These are phyloP conservation scores for Hypoxylon sp. DNA, from an alignment of 2,329 filamentous ascomycete genomes.

Conservation along the genomic window DNA sequence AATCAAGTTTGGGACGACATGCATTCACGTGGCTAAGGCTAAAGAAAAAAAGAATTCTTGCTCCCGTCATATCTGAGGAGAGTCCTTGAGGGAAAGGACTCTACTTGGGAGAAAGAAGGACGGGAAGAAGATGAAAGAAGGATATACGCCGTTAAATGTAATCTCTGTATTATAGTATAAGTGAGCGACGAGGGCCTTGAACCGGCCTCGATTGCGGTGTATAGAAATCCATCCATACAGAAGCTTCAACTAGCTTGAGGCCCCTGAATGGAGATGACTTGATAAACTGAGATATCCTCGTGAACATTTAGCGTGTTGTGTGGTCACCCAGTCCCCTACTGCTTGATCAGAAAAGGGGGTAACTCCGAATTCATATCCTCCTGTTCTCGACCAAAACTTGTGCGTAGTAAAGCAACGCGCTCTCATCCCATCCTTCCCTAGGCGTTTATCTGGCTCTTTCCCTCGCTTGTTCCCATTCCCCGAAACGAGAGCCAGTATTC, in stretches of 20 bases:
- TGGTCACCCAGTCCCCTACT: neutral
- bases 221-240: constrained; percentile 32
- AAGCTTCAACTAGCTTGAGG: neutral
- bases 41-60: constrained; percentile 21
- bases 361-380: neutral
- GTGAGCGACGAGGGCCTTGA: constrained; percentile 27
- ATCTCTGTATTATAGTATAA: constrained; percentile 51
- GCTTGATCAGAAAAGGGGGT: neutral
- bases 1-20: constrained; percentile 18
- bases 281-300: neutral
- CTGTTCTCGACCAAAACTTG: neutral
- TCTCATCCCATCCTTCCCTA: neutral
- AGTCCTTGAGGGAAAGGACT: neutral
- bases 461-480: neutral
- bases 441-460: neutral
- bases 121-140: constrained; percentile 5
- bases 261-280: neutral
- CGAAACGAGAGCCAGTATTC: neutral
- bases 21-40: constrained; percentile 16
- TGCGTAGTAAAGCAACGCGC: neutral
- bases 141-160: constrained; percentile 38
- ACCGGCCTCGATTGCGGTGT: constrained; percentile 34
- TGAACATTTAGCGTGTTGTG: neutral
- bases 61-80: constrained; percentile 19
- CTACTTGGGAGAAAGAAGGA: constrained; percentile 1